These are phyloP conservation scores for Takakia lepidozioides DNA, from an alignment of 225 moss, liverwort and hornwort species.

Conservation along the genomic window DNA sequence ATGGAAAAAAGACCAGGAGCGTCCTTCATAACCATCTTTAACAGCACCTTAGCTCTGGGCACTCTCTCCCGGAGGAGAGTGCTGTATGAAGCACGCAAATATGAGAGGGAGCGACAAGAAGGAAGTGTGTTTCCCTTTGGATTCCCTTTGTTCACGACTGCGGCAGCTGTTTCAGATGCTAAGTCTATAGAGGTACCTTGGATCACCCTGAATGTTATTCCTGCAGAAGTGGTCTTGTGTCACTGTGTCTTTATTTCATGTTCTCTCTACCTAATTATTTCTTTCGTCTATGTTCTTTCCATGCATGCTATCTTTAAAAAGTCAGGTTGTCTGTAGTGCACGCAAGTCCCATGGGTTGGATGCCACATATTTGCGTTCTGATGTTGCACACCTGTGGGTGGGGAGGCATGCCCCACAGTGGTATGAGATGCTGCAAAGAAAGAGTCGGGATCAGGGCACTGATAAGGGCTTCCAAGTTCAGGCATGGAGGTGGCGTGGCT, in stretches of 20 bases:
- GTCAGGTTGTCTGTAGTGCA: too few relatives aligned
- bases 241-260: too few relatives aligned
- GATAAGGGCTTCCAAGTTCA: conserved; percentile 67
- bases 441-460: conserved; percentile 78
- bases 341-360: too few relatives aligned
- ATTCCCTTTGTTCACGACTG: conserved; percentile 41
- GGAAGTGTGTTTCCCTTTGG: conserved; percentile 62
- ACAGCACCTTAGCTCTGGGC: conserved; percentile 61
- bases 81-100: conserved; percentile 61
- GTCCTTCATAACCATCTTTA: conserved; percentile 85
- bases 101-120: conserved; percentile 55
- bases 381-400: neutral
- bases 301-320: too few relatives aligned
- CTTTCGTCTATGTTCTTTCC: too few relatives aligned
- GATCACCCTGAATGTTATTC: too few relatives aligned
- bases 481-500: conserved; percentile 96
- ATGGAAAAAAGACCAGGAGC: conserved; percentile 71
- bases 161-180: conserved; percentile 59
- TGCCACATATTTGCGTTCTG: neutral
- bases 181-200: conserved; percentile 95
- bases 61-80: conserved; percentile 81
- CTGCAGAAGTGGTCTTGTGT: too few relatives aligned
- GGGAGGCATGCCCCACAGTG: conserved; percentile 36
- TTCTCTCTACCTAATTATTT: too few relatives aligned
- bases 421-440: conserved; percentile 85